Evolutionary conservation across 257 asterid species (phyloP).

Genomic region (Plantago major): DNA sequence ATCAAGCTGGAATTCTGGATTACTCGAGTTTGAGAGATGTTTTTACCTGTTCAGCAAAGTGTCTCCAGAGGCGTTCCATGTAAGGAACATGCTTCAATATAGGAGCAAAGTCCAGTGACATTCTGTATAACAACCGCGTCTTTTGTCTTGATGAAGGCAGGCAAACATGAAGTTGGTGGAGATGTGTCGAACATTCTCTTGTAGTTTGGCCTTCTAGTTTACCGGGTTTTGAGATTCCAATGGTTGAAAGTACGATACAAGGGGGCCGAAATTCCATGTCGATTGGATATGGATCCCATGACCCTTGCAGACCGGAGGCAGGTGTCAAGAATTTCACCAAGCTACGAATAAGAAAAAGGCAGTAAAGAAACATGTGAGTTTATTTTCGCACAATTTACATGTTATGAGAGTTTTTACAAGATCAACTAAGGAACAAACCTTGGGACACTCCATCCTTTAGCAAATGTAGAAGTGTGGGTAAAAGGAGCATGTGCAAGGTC

Average conservation of each 20-base stretch:
- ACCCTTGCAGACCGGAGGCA: conserved; percentile 76
- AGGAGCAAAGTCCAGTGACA: conserved; percentile 97
- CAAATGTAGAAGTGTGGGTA: conserved; percentile 92
- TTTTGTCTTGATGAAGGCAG: conserved; percentile 79
- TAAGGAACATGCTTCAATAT: conserved; percentile 74
- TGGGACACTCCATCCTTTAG: conserved; percentile 97
- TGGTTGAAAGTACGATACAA: conserved; percentile 88
- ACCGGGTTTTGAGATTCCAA: conserved; percentile 93
- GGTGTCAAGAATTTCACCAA: conserved; percentile 93
- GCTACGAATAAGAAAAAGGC: conserved; percentile 40
- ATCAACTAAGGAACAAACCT: conserved; percentile 37
- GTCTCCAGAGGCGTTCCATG: conserved; percentile 78
- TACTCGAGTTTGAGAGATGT: no score
- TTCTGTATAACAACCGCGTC: conserved; percentile 85
- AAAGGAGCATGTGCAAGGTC: conserved; percentile 99
- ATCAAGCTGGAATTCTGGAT: neutral
- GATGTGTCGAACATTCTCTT: conserved; percentile 77
- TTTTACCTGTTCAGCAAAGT: conserved; percentile 84
- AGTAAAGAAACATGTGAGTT: conserved; percentile 4
- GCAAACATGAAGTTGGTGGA: conserved; percentile 95
- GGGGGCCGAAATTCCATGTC: conserved; percentile 96
- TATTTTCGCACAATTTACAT: neutral
- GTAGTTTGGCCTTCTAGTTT: conserved; percentile 78
- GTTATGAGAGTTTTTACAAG: neutral
- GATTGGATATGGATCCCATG: conserved; percentile 97